Conservation (phyloP, 1,139 yeast species). For the Hansenula lynferdii region DNA sequence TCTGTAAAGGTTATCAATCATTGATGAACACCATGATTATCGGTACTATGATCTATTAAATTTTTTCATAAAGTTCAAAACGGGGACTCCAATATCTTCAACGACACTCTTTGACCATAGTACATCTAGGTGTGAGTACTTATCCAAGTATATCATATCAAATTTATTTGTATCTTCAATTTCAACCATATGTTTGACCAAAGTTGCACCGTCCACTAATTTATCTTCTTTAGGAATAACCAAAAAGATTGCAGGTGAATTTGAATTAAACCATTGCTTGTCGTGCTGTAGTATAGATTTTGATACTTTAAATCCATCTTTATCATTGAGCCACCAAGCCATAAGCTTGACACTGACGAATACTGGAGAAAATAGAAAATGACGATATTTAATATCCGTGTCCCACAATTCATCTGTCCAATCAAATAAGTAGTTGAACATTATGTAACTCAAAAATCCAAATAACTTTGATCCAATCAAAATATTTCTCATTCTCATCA, state of each 20-base stretch:
- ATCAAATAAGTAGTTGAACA: constrained; percentile 80
- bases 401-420: constrained; percentile 88
- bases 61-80: constrained; percentile 16
- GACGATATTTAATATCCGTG: constrained; percentile 55
- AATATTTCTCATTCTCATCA: constrained; percentile 44
- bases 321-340: constrained; percentile 83
- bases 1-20: too few relatives aligned
- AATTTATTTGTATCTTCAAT: constrained; percentile 42
- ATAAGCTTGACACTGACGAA: constrained; percentile 74
- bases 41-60: background rate
- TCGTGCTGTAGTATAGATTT: constrained; percentile 51
- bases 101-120: constrained; percentile 81
- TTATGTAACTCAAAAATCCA: constrained; percentile 62
- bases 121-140: constrained; percentile 86
- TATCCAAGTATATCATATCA: constrained; percentile 40
- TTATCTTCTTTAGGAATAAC: constrained; percentile 61
- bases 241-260: constrained; percentile 49
- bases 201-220: constrained; percentile 60
- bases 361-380: constrained; percentile 83
- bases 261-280: constrained; percentile 49
- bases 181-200: constrained; percentile 45
- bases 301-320: constrained; percentile 45
- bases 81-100: constrained; percentile 43
- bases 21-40: too few relatives aligned
- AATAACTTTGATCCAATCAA: constrained; percentile 46